A percentile compares a stretch with the other conserved stretches of the same genome.
Evolutionary conservation across 78 protist species (phyloP).

Genomic region (Emiliania huxleyi): DNA sequence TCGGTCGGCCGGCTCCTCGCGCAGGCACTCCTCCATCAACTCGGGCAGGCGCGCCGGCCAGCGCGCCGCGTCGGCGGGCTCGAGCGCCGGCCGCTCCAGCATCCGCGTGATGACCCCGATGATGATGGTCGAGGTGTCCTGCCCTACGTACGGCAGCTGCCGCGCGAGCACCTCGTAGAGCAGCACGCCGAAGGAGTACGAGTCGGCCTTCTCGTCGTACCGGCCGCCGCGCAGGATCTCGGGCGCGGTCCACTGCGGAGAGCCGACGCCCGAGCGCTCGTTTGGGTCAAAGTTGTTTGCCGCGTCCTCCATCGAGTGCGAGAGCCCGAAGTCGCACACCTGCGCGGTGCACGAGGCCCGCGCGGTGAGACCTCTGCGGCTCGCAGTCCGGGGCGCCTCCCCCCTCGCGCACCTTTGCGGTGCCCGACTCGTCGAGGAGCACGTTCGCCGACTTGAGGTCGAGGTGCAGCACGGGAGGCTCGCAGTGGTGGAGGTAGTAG

Average conservation of each 20-base stretch:
- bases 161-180: constrained; percentile 48
- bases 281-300: neutral
- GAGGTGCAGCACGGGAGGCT: constrained; percentile 70
- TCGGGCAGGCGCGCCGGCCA: neutral
- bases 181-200: constrained; percentile 56
- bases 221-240: constrained; percentile 41
- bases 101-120: neutral
- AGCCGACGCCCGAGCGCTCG: neutral
- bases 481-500: constrained; percentile 60
- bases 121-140: neutral
- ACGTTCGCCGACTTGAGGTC: constrained; percentile 70
- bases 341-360: neutral
- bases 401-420: constrained; percentile 50
- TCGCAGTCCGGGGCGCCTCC: too few species aligned
- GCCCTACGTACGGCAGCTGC: constrained; percentile 26
- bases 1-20: neutral
- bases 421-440: constrained; percentile 55
- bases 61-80: neutral
- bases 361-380: too few species aligned
- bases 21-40: neutral
- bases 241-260: constrained; percentile 62
- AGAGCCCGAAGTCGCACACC: constrained; percentile 70
- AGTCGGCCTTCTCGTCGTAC: constrained; percentile 37
- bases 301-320: neutral
- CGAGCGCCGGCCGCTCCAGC: neutral